Base-by-base conservation (phyloP, 371 early-diverging fungal genomes). In the Gilbertella persicaria region DNA sequence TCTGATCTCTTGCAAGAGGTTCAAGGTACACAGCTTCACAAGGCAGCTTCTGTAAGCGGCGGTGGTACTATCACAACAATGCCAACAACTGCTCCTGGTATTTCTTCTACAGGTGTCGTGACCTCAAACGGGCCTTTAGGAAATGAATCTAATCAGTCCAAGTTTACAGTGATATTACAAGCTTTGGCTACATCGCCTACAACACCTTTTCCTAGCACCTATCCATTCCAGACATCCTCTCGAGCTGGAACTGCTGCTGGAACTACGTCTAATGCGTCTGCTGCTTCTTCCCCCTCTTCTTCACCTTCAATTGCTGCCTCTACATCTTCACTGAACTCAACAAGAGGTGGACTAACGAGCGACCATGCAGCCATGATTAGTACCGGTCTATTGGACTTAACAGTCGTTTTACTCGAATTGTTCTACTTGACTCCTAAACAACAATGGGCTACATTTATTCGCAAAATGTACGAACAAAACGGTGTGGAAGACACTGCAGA, bases 401-500 rank as follows among this genome's bases (percentile, higher is more conserved):
- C 78, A 0, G 67, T 76, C 4, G 77, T 79, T 2, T 35, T 79
- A 17, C 36, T 82, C 14, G 80, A 79, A 8, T 48, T 82, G 1
- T 72, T 79, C 42, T 63, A 74, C 43, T 35, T 82, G 44, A 67
- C 76, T 17, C 73, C 82, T 0, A 55, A 48, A 4, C 68, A 75
- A 16, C 73, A 75, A 49, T 71, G 78, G 75, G 44, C 66, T 1
- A 53, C 40, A 1, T 79, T 66, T 56, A 50, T 80, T 17, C 49
- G 64, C 9, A 53, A 55, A 10, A 69, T 64, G 58, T 44, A 59
- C 14, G 72, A 66, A 6, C 57, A 62, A 4, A 80, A 82, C 23
- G 77, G 83, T 2, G 49, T 76, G 9, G 71, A 77, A n/a, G 53
- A 68, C 4, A 79, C 76, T 1, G 69, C 79, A 26, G 68, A 73